Evolutionary conservation across 768 basidiomycete species (phyloP), one percentile per base, ranked within the genome.

Genomic region (Russula virescens): DNA sequence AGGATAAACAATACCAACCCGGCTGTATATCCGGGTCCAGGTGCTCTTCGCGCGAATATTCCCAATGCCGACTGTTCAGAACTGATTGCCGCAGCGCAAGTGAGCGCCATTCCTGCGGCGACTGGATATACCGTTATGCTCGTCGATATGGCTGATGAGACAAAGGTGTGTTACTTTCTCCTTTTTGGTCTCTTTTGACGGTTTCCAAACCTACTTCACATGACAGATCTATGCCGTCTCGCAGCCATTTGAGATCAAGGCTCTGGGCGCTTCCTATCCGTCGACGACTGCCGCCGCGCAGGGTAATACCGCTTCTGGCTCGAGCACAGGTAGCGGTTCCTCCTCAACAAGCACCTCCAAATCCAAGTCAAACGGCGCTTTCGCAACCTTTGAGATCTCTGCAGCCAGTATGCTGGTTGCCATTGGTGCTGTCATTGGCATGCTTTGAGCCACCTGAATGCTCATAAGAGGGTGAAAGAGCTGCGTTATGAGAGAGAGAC

Each of bases 61-160:
- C 67, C 80, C 59, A 84, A 84, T 73, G 82, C 74, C 55, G 80
- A 85, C 52, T 87, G 87, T 73, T 86, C 85, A 10, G 75, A 78
- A 68, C 69, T 72, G 23, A 76, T 88, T 68, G 80, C 78, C 35
- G 68, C 73, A 58, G 73, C 83, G 61, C 77, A 80, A 71, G 31
- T 31, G 31, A 73, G 78, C 43, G 69, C 67, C 68, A 75, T 77
- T 57, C 19, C 55, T 23, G 52, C 77, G n/a, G 72, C 74, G 25
- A 80, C 75, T 3, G 79, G 80, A 53, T 89, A 81, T 73, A 77
- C 73, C 50, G 58, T 89, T 70, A 71, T 72, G 61, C 69, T 89
- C 42, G 78, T 83, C 11, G 78, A 82, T 71, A 58, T 69, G 4
- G 46, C 81, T 61, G 85, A 89, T 73, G 68, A 58, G 55, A 75